Evolutionary conservation across 1,284 basidiomycete species (phyloP).

Genomic region (Sutorius eximius): DNA sequence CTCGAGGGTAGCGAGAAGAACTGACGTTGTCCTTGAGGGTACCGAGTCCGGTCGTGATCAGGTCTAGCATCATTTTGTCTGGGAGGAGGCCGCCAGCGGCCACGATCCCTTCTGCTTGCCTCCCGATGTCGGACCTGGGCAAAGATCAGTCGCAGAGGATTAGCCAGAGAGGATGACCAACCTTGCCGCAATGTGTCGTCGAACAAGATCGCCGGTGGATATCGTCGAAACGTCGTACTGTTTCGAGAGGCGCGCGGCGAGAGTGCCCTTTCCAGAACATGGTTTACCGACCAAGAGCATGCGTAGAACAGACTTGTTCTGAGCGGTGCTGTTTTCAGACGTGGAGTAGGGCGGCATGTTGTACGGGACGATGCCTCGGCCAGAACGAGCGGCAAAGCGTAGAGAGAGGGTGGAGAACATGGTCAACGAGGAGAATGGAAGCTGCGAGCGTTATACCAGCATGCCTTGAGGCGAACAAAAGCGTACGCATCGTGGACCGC

Average conservation of each 20-base stretch:
- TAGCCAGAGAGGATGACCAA: slow-evolving; percentile 20
- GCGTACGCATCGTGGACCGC: not conserved
- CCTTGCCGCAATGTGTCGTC: slow-evolving; percentile 73
- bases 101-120: slow-evolving; percentile 73
- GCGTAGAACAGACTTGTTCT: slow-evolving; percentile 41
- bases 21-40: slow-evolving; percentile 58
- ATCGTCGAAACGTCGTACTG: slow-evolving; percentile 72
- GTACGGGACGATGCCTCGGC: slow-evolving; percentile 23
- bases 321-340: slow-evolving; percentile 8
- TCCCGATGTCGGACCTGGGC: slow-evolving; percentile 65
- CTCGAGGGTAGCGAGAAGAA: not conserved
- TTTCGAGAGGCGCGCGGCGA: slow-evolving; percentile 65
- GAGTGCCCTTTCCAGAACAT: slow-evolving; percentile 77
- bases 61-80: slow-evolving; percentile 74
- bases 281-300: slow-evolving; percentile 85
- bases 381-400: slow-evolving; percentile 13
- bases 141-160: not conserved
- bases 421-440: slow-evolving; percentile 7
- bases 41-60: slow-evolving; percentile 71
- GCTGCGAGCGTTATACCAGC: slow-evolving; percentile 11
- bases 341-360: slow-evolving; percentile 16
- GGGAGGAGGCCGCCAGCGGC: slow-evolving; percentile 72
- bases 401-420: not conserved
- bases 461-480: slow-evolving; percentile 29
- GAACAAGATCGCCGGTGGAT: slow-evolving; percentile 81